These are phyloP conservation scores for Mollisiaceae sp. DNA, from an alignment of 2,329 filamentous ascomycete genomes.

Conservation along the genomic window DNA sequence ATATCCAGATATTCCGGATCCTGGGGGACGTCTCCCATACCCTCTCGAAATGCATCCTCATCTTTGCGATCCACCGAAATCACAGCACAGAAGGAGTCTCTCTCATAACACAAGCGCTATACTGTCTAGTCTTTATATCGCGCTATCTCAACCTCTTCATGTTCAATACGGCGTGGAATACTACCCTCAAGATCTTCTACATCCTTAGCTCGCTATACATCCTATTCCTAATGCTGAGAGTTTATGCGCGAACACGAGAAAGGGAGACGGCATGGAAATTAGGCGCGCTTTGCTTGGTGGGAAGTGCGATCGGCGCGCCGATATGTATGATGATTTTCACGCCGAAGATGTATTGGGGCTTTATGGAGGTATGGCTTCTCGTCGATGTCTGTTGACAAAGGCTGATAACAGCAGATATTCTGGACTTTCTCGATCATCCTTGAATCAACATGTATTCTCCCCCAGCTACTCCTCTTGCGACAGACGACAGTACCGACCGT, in stretches of 20 bases:
- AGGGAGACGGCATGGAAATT: conserved; percentile 93
- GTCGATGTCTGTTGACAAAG: conserved; percentile 4
- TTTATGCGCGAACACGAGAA: conserved; percentile 87
- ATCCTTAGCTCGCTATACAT: conserved; percentile 84
- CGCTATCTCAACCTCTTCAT: conserved; percentile 85
- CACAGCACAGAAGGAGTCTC: conserved; percentile 89
- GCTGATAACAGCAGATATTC: conserved; percentile 60
- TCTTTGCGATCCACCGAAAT: conserved; percentile 89
- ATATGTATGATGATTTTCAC: conserved; percentile 74
- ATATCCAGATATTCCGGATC: conserved; percentile 66
- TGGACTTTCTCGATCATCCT: conserved; percentile 92
- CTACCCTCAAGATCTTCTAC: conserved; percentile 88
- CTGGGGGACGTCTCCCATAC: conserved; percentile 85
- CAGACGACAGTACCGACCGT: conserved; percentile 96
- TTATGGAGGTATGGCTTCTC: conserved; percentile 53
- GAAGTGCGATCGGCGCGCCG: conserved; percentile 71
- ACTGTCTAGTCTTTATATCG: conserved; percentile 82
- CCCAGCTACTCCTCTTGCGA: conserved; percentile 87
- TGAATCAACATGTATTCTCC: conserved; percentile 88
- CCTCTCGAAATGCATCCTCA: conserved; percentile 85
- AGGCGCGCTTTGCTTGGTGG: conserved; percentile 70
- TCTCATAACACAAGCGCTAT: conserved; percentile 88
- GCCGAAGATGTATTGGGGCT: conserved; percentile 50
- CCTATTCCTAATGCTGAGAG: conserved; percentile 83
- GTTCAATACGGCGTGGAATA: conserved; percentile 67